A percentile compares a stretch with the other conserved stretches of the same genome.
Evolutionary conservation across 495 filamentous ascomycete genomes (phyloP).

Genomic region (Lasiosphaeria ovina): DNA sequence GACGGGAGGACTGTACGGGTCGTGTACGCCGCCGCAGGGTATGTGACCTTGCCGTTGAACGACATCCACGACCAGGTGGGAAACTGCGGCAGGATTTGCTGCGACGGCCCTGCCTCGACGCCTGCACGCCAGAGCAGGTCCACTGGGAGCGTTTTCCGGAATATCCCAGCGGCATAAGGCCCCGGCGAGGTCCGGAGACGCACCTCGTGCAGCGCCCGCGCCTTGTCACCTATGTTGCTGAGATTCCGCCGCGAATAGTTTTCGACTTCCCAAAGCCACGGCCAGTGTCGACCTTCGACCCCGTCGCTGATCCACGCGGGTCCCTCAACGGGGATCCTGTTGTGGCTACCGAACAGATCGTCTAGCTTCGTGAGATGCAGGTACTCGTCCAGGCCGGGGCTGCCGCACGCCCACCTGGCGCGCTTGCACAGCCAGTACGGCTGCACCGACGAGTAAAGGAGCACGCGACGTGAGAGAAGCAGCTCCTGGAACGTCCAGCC

Average conservation of each 20-base stretch:
- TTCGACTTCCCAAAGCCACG: neutral
- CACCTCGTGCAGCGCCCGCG: neutral
- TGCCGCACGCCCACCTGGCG: neutral
- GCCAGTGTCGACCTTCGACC: neutral
- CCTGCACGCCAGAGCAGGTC: neutral
- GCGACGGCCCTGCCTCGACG: neutral
- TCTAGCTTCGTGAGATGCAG: neutral
- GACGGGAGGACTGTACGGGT: neutral
- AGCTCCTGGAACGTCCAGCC: neutral
- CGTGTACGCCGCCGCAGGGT: neutral
- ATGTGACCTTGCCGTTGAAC: neutral
- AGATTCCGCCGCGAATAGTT: neutral
- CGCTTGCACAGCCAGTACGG: neutral
- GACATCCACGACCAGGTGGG: neutral
- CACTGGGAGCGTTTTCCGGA: neutral
- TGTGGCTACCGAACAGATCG: neutral
- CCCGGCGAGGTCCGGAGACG: neutral
- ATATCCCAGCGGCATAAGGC: neutral
- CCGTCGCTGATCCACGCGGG: neutral
- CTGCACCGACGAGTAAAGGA: neutral
- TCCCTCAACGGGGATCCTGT: neutral
- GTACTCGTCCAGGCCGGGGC: neutral
- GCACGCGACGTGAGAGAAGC: neutral
- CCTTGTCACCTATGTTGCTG: neutral
- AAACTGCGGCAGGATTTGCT: neutral